Percentiles rank a stretch among this genome's conserved stretches.
phyloP scores from a whole-genome alignment of 148 eudicot species.

The Rheum nobile region DNA sequence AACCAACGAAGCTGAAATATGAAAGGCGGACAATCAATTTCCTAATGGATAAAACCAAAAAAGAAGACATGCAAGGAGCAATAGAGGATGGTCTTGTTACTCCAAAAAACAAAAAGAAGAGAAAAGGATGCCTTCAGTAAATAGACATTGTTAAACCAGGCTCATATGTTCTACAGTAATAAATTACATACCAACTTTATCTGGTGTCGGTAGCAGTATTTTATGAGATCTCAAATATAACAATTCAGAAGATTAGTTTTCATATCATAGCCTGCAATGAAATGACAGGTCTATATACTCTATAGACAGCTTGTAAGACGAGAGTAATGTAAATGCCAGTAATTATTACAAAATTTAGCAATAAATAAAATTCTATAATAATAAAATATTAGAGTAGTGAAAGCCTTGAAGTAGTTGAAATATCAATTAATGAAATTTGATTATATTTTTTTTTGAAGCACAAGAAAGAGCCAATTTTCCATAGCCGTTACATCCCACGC shows the following conservation, averaged over 20 bases:
- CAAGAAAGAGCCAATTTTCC: constrained; percentile 3
- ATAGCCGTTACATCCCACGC: constrained; percentile 16
- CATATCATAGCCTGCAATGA: constrained; percentile 7
- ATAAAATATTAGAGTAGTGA: neutral
- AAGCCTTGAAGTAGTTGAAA: neutral
- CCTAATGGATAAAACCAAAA: neutral
- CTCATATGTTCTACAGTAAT: neutral
- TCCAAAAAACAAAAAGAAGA: too few relatives aligned
- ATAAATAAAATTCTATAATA: neutral
- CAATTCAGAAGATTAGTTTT: neutral
- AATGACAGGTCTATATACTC: constrained; percentile 1
- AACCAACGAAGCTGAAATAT: constrained; percentile 5
- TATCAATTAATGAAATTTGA: neutral
- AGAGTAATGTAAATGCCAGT: neutral
- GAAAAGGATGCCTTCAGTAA: neutral
- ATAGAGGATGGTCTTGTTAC: neutral
- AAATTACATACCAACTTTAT: neutral
- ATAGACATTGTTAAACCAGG: neutral
- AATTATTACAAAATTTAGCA: neutral
- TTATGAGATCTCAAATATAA: neutral
- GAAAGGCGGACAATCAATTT: constrained; percentile 9
- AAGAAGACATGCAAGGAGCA: too few relatives aligned
- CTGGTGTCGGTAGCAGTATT: neutral
- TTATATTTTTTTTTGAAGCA: neutral
- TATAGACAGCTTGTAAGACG: neutral